Evolutionary conservation across 495 filamentous ascomycete genomes (phyloP), one percentile per base, ranked within the genome.

Genomic region (Hypoxylon crocopeplum): DNA sequence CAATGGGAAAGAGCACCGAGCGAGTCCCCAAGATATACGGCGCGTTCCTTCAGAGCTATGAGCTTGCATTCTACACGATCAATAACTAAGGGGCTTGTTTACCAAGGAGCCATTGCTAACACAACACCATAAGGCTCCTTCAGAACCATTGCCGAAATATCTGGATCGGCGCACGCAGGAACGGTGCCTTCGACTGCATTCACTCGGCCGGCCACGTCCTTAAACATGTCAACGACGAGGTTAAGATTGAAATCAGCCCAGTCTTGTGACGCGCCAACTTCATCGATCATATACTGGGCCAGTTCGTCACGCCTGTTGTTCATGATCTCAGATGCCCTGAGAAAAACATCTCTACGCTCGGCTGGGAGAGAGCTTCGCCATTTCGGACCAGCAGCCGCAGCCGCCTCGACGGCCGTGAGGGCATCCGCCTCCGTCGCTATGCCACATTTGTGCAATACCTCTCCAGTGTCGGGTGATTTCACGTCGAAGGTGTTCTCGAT

Each of bases 41-140:
- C 0, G 86, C 89, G 62, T 93, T 93, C 84, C 87, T 89, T 59
- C 15, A n/a, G 34, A 38, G 32, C 50, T 56, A 59, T 75, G 10
- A 73, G 69, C 49, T 73, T 75, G 52, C 0, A 44, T 50, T 37
- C 2, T 1, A 2, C 11, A 6, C 5, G 13, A 19, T 16, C 15
- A 7, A 38, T 4, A 34, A 34, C 17, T 32, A 5, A 13, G 27
- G 42, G 25, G 34, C 3, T 20, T 30, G 51, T 73, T 61, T 78
- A 91, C 90, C 93, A 96, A 22, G 93, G 91, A 15, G 90, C 91
- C 72, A 95, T 91, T 22, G 82, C 85, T 11, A 97, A 76, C 1
- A 93, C 74, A 20, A 94, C 91, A 15, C 92, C 92, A 61, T 85
- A 91, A 3, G 92, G 92, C 70, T 95, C 88, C 64, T 87, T 89